These are phyloP conservation scores for Aspergillus amoenus DNA, from an alignment of 2,329 filamentous ascomycete species.

Conservation along the genomic window DNA sequence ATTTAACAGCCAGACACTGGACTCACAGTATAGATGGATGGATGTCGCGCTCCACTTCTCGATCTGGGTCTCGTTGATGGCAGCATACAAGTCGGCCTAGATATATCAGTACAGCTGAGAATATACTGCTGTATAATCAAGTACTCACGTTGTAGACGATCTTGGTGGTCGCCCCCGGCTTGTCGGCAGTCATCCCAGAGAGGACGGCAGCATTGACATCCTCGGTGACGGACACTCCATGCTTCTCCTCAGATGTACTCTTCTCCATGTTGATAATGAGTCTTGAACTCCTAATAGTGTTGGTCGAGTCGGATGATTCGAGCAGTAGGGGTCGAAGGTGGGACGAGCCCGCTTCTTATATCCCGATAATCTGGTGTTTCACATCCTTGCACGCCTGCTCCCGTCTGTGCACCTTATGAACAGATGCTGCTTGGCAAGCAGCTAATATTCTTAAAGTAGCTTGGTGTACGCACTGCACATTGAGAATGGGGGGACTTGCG, in stretches of 20 bases:
- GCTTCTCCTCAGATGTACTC: slow-evolving; percentile 2
- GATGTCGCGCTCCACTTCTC: slow-evolving; percentile 29
- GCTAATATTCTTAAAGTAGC: background rate
- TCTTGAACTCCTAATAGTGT: background rate
- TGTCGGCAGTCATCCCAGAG: background rate
- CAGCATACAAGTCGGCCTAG: slow-evolving; percentile 52
- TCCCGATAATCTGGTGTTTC: background rate
- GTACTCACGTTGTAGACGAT: slow-evolving; percentile 3
- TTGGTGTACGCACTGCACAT: background rate
- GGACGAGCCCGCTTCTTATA: slow-evolving; percentile 6
- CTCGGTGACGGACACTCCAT: slow-evolving; percentile 3
- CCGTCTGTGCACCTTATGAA: background rate
- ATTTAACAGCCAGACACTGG: background rate
- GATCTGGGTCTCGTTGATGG: slow-evolving; percentile 49
- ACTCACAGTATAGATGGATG: slow-evolving; percentile 32
- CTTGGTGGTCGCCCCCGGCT: slow-evolving; percentile 8
- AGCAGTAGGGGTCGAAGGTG: background rate
- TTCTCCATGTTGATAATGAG: background rate
- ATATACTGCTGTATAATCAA: background rate
- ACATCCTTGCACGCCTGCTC: background rate
- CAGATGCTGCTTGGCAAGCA: background rate
- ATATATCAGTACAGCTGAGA: background rate
- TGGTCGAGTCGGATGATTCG: background rate
- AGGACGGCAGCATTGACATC: background rate
- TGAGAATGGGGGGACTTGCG: background rate